phyloP scores from a whole-genome alignment of 768 basidiomycete species.

The Rubroboletus pulcherrimus region DNA sequence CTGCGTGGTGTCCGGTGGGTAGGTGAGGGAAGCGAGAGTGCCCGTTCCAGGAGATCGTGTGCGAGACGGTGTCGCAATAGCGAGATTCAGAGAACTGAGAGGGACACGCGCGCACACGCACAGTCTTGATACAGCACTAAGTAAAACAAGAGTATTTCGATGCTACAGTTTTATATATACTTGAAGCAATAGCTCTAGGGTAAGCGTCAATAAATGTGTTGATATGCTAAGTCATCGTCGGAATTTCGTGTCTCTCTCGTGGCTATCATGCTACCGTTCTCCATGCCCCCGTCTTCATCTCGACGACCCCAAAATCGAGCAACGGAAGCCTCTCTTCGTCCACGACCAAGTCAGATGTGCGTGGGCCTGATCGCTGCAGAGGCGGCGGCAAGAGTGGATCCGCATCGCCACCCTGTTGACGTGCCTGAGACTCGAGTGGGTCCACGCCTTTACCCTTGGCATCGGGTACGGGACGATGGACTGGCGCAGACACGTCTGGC shows the following conservation, averaged over 20 bases:
- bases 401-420: neutral
- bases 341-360: neutral
- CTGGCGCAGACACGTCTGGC: conserved; percentile 14
- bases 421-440: conserved; percentile 5
- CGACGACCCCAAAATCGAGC: conserved; percentile 19
- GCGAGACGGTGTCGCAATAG: neutral
- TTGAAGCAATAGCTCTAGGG: neutral
- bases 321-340: neutral
- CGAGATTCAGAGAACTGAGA: neutral
- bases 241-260: neutral
- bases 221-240: neutral
- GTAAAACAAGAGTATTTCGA: neutral
- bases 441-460: conserved; percentile 19
- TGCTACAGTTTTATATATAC: neutral
- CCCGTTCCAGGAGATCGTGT: no score
- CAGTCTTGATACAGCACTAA: neutral
- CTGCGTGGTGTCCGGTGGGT: no score
- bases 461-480: neutral
- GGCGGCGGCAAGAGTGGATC: conserved; percentile 5
- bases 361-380: neutral
- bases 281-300: conserved; percentile 1
- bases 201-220: neutral
- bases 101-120: no score
- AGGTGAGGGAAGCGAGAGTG: no score
- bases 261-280: neutral